Evolutionary conservation across 1,284 basidiomycete genomes (phyloP).

Genomic region (Leccinum brunneo-olivaceum): DNA sequence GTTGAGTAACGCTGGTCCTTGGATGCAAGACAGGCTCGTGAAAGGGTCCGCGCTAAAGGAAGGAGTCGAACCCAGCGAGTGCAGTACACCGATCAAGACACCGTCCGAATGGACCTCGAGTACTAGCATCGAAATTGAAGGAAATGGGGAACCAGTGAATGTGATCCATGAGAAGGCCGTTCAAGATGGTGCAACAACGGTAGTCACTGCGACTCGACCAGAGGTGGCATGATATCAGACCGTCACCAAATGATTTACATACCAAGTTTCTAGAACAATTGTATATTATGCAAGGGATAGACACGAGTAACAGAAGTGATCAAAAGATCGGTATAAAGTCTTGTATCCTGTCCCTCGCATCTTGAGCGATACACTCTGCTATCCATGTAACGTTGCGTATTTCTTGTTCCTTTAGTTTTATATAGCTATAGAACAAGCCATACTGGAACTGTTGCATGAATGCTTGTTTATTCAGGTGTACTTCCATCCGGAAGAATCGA

Average conservation of each 20-base stretch:
- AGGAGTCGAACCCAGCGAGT: not conserved
- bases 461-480: slow-evolving; percentile 86
- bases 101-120: slow-evolving; percentile 10
- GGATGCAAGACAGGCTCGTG: slow-evolving; percentile 54
- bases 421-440: slow-evolving; percentile 87
- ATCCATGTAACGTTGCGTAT: slow-evolving; percentile 97
- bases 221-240: slow-evolving; percentile 8
- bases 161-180: slow-evolving; percentile 10
- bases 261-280: not conserved
- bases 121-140: slow-evolving; percentile 2
- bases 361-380: slow-evolving; percentile 93
- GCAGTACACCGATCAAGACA: slow-evolving; percentile 1
- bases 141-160: not conserved
- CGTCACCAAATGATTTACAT: not conserved
- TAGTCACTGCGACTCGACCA: not conserved
- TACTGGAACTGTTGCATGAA: slow-evolving; percentile 96
- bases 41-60: slow-evolving; percentile 20
- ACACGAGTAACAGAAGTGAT: slow-evolving; percentile 11
- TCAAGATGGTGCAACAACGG: not conserved
- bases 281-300: slow-evolving; percentile 9
- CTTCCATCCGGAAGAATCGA: slow-evolving; percentile 92
- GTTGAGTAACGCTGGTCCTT: slow-evolving; percentile 58
- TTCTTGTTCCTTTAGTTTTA: slow-evolving; percentile 99
- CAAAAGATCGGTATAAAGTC: slow-evolving; percentile 87
- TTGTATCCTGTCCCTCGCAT: slow-evolving; percentile 88